Percentiles rank a stretch among this genome's conserved stretches.
Conservation (phyloP, 2,329 filamentous ascomycete species). For the Orbilia blumenaviensis region DNA sequence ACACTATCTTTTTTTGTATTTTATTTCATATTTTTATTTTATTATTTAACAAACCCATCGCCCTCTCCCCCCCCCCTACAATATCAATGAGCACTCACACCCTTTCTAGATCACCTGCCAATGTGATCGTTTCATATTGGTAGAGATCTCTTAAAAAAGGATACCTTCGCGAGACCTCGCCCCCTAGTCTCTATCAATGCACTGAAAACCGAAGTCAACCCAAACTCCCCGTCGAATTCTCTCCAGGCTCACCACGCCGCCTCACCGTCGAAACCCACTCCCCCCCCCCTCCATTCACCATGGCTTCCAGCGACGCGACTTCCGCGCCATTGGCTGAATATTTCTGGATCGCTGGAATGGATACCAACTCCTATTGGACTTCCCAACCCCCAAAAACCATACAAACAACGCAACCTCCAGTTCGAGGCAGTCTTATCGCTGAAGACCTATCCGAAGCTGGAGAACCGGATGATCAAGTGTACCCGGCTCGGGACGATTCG, state of each 20-base stretch:
- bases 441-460: conserved; percentile 57
- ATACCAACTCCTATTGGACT: conserved; percentile 73
- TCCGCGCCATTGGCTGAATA: conserved; percentile 76
- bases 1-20: neutral
- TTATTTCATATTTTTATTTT: neutral
- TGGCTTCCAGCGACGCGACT: conserved; percentile 60
- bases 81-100: conserved; percentile 28
- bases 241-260: conserved; percentile 4
- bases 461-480: conserved; percentile 57
- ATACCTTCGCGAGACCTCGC: conserved; percentile 21
- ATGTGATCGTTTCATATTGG: conserved; percentile 33
- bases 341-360: conserved; percentile 78
- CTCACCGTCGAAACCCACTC: neutral
- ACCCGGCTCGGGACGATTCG: conserved; percentile 48
- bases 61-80: too few relatives aligned
- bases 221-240: neutral
- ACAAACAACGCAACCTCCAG: conserved; percentile 59
- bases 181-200: conserved; percentile 30
- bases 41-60: neutral
- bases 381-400: conserved; percentile 58
- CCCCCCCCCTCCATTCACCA: too few relatives aligned
- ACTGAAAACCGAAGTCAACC: conserved; percentile 16
- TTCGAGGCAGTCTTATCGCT: conserved; percentile 56
- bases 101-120: conserved; percentile 18
- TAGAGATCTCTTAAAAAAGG: conserved; percentile 20